phyloP scores from a whole-genome alignment of 2,329 filamentous ascomycete species.

The Dothiorella sarmentorum region DNA sequence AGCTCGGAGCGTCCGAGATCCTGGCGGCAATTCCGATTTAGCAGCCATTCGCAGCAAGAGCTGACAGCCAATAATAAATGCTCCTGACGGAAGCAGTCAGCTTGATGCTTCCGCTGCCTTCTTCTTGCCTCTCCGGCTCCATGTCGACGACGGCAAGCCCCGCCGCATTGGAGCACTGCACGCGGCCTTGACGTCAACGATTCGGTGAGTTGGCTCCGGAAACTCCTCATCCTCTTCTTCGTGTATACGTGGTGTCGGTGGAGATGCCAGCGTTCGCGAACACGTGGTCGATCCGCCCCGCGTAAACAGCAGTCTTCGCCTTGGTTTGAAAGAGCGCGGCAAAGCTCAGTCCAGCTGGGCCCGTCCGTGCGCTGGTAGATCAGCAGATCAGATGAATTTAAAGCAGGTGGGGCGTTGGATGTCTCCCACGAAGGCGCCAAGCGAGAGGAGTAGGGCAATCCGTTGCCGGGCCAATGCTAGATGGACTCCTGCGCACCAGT shows the following conservation, averaged over 20 bases:
- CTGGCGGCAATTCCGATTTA: not conserved
- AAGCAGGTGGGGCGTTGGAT: constrained; percentile 38
- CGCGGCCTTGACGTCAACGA: constrained; percentile 44
- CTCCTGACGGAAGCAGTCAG: constrained; percentile 47
- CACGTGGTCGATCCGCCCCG: constrained; percentile 46
- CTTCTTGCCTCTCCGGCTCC: constrained; percentile 46
- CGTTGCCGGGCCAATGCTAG: constrained; percentile 58
- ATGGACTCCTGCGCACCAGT: too few relatives aligned
- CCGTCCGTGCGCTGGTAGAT: constrained; percentile 38
- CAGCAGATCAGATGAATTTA: constrained; percentile 5
- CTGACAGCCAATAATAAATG: not conserved
- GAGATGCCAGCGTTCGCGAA: constrained; percentile 56
- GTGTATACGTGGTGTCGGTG: constrained; percentile 47
- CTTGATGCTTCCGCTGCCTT: constrained; percentile 29
- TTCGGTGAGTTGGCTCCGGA: not conserved
- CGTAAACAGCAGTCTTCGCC: constrained; percentile 39
- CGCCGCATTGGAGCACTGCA: constrained; percentile 49
- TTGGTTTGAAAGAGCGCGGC: constrained; percentile 52
- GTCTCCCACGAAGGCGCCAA: constrained; percentile 56
- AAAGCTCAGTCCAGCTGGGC: constrained; percentile 49
- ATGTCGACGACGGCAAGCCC: constrained; percentile 50
- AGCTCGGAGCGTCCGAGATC: not conserved
- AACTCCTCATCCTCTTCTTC: constrained; percentile 19
- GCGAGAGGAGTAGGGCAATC: constrained; percentile 48
- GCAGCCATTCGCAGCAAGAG: not conserved